Base-by-base conservation (phyloP, 2,329 filamentous ascomycete species). In the Sarocladiaceae sp. region DNA sequence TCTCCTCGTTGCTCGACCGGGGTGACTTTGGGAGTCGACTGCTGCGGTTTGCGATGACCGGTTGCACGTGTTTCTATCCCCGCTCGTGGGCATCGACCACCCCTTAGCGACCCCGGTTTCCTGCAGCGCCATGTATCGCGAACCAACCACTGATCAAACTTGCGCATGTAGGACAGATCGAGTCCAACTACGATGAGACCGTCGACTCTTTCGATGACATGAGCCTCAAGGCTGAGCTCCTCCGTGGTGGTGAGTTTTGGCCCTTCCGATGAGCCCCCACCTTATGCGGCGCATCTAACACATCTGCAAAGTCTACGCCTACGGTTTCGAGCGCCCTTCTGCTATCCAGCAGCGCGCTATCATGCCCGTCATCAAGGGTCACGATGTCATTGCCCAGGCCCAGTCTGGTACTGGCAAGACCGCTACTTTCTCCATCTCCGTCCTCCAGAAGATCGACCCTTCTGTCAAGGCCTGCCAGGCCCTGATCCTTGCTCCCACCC, bases 361-460 rank as follows among this genome's bases (percentile, higher is more conserved):
- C 77, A 96, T 97, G 88, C 95, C 94, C 70, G 94, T 99, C 71
- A 97, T 99, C 83, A 97, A 97, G 86, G 92, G 91, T 66, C 91
- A 93, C 82, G 94, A 99, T 85, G 94, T 99, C 69, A 99, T 99
- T 73, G 94, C 95, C 60, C 94, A 99, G 83, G 94, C 94, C 67
- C 94, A 99, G 83, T 99, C 94, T 65, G 94, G 94, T 83, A 99
- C 94, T 73, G 94, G 94, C 79, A 99, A 99, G 86, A 99, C 94
- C 63, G 94, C 94, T 64, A 99, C 94, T 64, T 99, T 99, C 86
- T 97, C 94, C 67, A 96, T 99, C 78, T 96, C 92, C 66, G 90
- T 94, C 65, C 89, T 99, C 62, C 94, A 99, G 84, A 97, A 97
- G 85, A 89, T 99, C 76, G 94, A 99, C 79, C 83, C 88, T 71